phyloP scores from a whole-genome alignment of 164 flowering plant genomes.

The Piper betle region DNA sequence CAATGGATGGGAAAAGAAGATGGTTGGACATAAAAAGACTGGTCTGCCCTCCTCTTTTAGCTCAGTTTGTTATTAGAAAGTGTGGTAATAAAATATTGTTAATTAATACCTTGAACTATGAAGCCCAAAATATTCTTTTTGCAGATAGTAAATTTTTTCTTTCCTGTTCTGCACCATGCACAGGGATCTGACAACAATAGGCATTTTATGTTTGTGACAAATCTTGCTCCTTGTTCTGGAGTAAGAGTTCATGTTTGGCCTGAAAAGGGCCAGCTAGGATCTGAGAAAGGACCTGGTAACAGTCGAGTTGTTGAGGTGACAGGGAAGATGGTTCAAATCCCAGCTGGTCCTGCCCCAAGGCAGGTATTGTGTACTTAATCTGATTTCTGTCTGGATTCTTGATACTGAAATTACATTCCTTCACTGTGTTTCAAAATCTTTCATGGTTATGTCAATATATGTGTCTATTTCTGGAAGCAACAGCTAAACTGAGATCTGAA shows the following conservation, averaged over 20 bases:
- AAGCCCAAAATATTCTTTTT: background rate
- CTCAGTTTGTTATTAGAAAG: background rate
- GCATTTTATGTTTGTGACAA: constrained; percentile 86
- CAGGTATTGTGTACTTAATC: constrained; percentile 48
- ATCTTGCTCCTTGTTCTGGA: constrained; percentile 94
- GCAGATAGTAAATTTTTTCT: background rate
- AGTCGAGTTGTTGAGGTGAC: constrained; percentile 71
- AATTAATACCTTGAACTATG: background rate
- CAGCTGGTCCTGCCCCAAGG: constrained; percentile 91
- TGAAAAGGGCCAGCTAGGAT: constrained; percentile 44
- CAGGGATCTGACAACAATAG: constrained; percentile 66
- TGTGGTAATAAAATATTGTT: background rate
- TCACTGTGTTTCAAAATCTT: background rate
- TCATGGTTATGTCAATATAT: too few relatives aligned
- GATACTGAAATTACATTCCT: background rate
- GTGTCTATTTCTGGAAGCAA: too few relatives aligned
- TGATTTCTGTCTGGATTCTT: background rate
- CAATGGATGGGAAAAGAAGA: constrained; percentile 97
- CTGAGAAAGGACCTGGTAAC: constrained; percentile 22
- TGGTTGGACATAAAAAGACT: constrained; percentile 89
- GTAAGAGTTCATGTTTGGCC: constrained; percentile 93
- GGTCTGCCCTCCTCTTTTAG: constrained; percentile 33
- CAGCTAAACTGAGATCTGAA: too few relatives aligned
- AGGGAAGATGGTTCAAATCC: constrained; percentile 73
- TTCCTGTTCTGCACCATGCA: background rate